A percentile compares a stretch with the other conserved stretches of the same genome.
Conservation (phyloP, 441 rosid species). For the Populus hybrid region DNA sequence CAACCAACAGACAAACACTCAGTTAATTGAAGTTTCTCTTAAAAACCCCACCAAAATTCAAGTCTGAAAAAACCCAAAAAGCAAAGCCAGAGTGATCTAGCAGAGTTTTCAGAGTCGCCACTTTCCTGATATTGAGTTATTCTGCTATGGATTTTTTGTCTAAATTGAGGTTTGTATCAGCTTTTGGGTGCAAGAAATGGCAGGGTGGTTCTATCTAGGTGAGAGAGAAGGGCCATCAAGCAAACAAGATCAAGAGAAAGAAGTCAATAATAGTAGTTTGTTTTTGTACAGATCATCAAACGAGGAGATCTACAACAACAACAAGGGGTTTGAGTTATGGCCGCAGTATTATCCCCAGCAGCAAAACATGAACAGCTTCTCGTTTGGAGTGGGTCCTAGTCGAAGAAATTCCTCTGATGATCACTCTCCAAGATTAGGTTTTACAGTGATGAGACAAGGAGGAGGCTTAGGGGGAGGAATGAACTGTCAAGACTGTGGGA, state of each 20-base stretch:
- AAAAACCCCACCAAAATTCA: constrained; percentile 19
- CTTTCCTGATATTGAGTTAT: neutral
- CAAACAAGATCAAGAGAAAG: constrained; percentile 50
- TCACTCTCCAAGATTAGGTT: constrained; percentile 47
- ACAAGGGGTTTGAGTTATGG: constrained; percentile 82
- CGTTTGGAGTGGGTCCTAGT: constrained; percentile 78
- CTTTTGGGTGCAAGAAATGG: constrained; percentile 54
- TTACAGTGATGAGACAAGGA: constrained; percentile 42
- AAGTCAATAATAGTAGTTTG: constrained; percentile 35
- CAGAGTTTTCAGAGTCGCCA: constrained; percentile 2
- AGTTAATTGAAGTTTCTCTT: constrained; percentile 14
- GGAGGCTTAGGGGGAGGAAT: constrained; percentile 52
- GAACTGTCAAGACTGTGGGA: constrained; percentile 97
- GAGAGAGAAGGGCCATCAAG: constrained; percentile 39
- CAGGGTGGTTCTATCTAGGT: constrained; percentile 84
- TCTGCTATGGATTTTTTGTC: constrained; percentile 58
- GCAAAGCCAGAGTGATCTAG: constrained; percentile 17
- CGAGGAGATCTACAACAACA: constrained; percentile 71
- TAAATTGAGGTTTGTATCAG: constrained; percentile 34
- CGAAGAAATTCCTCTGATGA: constrained; percentile 57
- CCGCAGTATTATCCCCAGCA: constrained; percentile 63
- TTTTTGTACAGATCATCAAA: constrained; percentile 49
- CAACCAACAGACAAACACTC: constrained; percentile 3
- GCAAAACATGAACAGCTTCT: constrained; percentile 42
- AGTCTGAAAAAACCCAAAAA: constrained; percentile 9